A percentile compares a stretch with the other conserved stretches of the same genome.
Evolutionary conservation across 2,329 filamentous ascomycete species (phyloP).

Genomic region (Clonostachys sp.): DNA sequence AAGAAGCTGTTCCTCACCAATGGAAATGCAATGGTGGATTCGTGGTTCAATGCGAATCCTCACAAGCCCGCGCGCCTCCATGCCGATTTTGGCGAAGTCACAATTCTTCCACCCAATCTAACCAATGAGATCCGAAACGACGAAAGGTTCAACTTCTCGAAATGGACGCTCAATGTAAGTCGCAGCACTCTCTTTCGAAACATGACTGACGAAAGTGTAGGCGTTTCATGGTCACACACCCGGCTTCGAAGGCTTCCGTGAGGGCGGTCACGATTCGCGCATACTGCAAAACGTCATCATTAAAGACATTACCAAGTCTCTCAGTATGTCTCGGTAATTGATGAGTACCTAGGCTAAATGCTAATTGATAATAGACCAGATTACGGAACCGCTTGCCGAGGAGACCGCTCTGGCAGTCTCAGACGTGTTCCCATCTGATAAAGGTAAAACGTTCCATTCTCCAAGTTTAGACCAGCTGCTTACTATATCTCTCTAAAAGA

Average conservation of each 20-base stretch:
- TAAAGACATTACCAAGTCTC: not conserved
- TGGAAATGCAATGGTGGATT: too few relatives aligned
- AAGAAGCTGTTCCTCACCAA: too few relatives aligned
- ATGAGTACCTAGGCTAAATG: not conserved
- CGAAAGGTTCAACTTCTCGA: not conserved
- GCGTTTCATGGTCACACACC: not conserved
- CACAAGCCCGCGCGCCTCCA: not conserved
- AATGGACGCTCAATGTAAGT: not conserved
- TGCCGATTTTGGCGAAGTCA: not conserved
- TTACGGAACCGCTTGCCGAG: not conserved
- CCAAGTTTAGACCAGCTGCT: not conserved
- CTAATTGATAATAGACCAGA: not conserved
- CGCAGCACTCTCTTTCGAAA: not conserved
- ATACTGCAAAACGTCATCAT: not conserved
- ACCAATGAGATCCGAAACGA: not conserved
- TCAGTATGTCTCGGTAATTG: not conserved
- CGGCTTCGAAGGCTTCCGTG: not conserved
- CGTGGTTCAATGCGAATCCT: slow-evolving; percentile 6
- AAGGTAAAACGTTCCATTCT: not conserved
- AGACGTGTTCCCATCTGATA: not conserved
- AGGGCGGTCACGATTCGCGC: not conserved
- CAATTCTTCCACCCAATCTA: not conserved
- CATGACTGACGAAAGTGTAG: not conserved
- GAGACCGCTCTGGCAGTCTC: not conserved
- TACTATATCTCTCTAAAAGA: not conserved